These are phyloP conservation scores for Wallacemonas sp. DNA, from an alignment of 208 protist genomes.

Conservation along the genomic window DNA sequence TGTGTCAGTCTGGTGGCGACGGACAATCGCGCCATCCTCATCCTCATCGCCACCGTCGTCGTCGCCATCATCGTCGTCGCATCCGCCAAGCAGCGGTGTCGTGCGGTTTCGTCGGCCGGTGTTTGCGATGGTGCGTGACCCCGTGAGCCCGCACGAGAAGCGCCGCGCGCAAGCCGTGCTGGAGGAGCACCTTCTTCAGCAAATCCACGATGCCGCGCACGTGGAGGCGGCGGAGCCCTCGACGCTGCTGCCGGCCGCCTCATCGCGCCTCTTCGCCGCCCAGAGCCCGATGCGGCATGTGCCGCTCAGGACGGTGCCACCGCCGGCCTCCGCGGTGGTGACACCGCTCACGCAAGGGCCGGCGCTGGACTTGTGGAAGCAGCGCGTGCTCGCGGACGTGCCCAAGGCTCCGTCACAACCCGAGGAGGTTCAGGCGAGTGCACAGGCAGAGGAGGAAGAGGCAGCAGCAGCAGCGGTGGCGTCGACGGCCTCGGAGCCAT, in stretches of 20 bases:
- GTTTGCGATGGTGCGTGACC: slow-evolving; percentile 54
- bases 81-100: no score
- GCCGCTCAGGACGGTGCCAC: not conserved
- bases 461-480: not conserved
- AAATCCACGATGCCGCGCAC: slow-evolving; percentile 46
- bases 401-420: no score
- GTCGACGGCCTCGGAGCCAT: no score
- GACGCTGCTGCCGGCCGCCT: not conserved
- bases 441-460: not conserved
- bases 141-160: slow-evolving; percentile 44
- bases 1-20: slow-evolving; percentile 64
- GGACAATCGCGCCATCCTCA: no score
- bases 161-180: slow-evolving; percentile 37
- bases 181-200: slow-evolving; percentile 43
- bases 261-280: slow-evolving; percentile 4
- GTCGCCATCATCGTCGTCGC: no score
- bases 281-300: not conserved
- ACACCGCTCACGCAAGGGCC: not conserved
- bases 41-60: no score
- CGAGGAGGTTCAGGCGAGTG: not conserved
- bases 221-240: slow-evolving; percentile 41
- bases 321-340: not conserved
- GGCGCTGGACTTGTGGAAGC: slow-evolving; percentile 32
- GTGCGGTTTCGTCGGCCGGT: slow-evolving; percentile 53
- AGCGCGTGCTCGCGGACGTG: slow-evolving; percentile 1